Evolutionary conservation across 192 early-diverging fungal species (phyloP).

Genomic region (Backusella tuberculispora): DNA sequence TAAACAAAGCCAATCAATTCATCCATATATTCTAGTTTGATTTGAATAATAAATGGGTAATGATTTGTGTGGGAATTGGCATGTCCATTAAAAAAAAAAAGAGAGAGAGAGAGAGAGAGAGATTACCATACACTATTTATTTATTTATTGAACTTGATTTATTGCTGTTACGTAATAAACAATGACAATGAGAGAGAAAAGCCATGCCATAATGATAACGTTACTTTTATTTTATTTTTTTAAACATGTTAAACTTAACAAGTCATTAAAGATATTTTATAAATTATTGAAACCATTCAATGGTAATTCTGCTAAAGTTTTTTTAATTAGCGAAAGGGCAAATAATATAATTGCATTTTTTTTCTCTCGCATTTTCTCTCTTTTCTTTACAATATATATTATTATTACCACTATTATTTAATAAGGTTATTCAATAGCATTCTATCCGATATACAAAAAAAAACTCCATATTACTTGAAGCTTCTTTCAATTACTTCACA

Average conservation of each 20-base stretch:
- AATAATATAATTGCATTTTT: not conserved
- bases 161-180: not conserved
- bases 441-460: not conserved
- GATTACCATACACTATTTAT: not conserved
- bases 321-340: not conserved
- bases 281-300: not conserved
- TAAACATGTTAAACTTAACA: not conserved
- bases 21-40: too few species aligned
- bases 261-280: not conserved
- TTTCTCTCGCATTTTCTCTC: not conserved
- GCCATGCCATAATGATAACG: not conserved
- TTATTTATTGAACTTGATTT: not conserved
- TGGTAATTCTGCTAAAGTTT: not conserved
- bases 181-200: not conserved
- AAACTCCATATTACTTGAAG: too few species aligned
- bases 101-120: not conserved
- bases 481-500: too few species aligned
- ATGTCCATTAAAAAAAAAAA: not conserved
- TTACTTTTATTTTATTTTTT: slow-evolving; percentile 4
- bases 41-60: too few species aligned
- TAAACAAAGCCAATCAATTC: not conserved
- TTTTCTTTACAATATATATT: not conserved
- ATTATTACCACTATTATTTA: not conserved
- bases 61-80: too few species aligned
- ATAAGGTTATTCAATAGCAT: not conserved